phyloP scores from a whole-genome alignment of 2,329 filamentous ascomycete genomes.

The Talaromyces sp. region DNA sequence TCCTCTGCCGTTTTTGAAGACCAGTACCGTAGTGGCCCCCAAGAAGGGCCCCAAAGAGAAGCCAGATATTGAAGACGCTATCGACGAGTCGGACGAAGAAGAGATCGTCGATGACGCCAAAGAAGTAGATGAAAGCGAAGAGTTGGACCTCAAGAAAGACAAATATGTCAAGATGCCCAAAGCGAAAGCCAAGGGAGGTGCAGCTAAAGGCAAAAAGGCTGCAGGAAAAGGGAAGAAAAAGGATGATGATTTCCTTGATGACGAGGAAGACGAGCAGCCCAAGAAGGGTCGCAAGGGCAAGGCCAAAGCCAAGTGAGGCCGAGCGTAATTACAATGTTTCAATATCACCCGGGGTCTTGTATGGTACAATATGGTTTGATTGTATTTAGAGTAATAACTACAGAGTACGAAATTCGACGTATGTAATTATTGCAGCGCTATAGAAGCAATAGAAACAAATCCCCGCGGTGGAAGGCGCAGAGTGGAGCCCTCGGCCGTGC shows the following conservation, averaged over 20 bases:
- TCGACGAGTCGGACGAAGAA: slow-evolving; percentile 83
- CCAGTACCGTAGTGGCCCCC: slow-evolving; percentile 66
- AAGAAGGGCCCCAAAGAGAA: slow-evolving; percentile 68
- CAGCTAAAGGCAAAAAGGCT: slow-evolving; percentile 23
- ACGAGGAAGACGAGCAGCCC: slow-evolving; percentile 50
- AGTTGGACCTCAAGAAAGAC: slow-evolving; percentile 83
- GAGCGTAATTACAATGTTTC: background rate
- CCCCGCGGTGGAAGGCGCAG: background rate
- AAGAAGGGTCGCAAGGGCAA: slow-evolving; percentile 43
- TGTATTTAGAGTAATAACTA: background rate
- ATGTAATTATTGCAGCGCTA: background rate
- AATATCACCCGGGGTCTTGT: background rate
- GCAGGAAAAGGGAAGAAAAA: slow-evolving; percentile 27
- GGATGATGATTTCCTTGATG: slow-evolving; percentile 39
- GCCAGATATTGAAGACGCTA: slow-evolving; percentile 91
- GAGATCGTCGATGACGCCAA: slow-evolving; percentile 50
- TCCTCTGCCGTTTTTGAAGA: slow-evolving; percentile 94
- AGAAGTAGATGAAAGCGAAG: slow-evolving; percentile 66
- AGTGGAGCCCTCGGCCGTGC: background rate
- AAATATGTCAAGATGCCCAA: slow-evolving; percentile 95
- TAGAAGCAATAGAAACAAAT: background rate
- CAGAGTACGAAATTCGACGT: too few species aligned
- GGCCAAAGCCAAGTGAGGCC: slow-evolving; percentile 18
- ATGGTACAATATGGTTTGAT: background rate
- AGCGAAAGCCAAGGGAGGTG: slow-evolving; percentile 29